Percentiles rank a stretch among this genome's conserved stretches.
Evolutionary conservation across 2,329 filamentous ascomycete species (phyloP).

Genomic region (Claviceps sp.): DNA sequence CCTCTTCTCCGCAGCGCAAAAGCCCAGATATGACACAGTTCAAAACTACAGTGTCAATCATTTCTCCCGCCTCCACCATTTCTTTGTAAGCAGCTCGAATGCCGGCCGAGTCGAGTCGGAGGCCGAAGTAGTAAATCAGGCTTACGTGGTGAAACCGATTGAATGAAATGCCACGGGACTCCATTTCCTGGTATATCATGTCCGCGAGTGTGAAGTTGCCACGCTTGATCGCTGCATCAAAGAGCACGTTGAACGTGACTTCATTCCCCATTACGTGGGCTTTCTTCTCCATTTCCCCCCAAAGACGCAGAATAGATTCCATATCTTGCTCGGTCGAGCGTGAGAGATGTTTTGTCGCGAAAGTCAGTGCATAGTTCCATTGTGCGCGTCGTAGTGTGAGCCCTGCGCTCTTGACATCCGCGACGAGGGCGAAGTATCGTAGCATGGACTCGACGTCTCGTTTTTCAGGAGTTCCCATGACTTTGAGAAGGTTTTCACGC

Average conservation of each 20-base stretch:
- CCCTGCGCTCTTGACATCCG: conserved; percentile 66
- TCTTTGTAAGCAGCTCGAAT: conserved; percentile 67
- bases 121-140: conserved; percentile 72
- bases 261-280: conserved; percentile 51
- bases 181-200: conserved; percentile 74
- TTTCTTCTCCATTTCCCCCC: conserved; percentile 78
- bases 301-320: conserved; percentile 56
- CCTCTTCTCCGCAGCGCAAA: conserved; percentile 60
- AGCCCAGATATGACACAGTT: conserved; percentile 78
- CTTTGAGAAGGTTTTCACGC: conserved; percentile 52
- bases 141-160: conserved; percentile 74
- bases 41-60: conserved; percentile 75
- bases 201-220: conserved; percentile 76
- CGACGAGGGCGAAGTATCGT: conserved; percentile 69
- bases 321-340: conserved; percentile 45
- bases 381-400: conserved; percentile 54
- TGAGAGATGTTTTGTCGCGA: conserved; percentile 59
- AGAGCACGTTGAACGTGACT: conserved; percentile 89
- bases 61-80: conserved; percentile 72
- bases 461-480: conserved; percentile 50
- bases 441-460: conserved; percentile 52
- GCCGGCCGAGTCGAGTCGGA: conserved; percentile 57
- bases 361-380: conserved; percentile 76
- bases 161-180: conserved; percentile 48
- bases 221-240: conserved; percentile 75